Conservation (phyloP, 2,329 filamentous ascomycete species). For the Cercospora berteroae region DNA sequence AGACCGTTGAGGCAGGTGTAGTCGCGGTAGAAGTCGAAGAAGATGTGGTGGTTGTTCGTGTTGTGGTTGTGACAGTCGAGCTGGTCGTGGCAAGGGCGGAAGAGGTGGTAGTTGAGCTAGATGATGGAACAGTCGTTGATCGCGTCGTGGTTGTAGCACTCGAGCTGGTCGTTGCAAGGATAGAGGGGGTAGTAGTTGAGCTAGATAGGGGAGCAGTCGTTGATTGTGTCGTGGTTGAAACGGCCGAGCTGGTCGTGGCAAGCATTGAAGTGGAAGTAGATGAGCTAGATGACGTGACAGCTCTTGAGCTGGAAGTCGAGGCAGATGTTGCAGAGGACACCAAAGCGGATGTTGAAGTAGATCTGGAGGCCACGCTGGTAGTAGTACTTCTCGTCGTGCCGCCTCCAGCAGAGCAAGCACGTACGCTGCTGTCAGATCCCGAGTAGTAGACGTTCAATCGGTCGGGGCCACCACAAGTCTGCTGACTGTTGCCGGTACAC, state of each 20-base stretch:
- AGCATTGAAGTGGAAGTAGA: not conserved
- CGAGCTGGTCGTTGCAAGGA: too few species aligned
- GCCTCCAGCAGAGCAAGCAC: constrained; percentile 3
- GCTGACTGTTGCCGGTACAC: constrained; percentile 31
- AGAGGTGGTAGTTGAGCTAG: constrained; percentile 1
- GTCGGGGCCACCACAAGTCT: constrained; percentile 29
- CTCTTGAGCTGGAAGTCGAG: not conserved
- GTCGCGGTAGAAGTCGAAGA: constrained; percentile 10
- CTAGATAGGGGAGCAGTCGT: not conserved
- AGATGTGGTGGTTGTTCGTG: constrained; percentile 10
- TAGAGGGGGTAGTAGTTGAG: not conserved
- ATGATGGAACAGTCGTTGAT: not conserved
- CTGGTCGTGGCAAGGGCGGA: not conserved
- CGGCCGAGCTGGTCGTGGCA: not conserved
- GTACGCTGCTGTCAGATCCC: constrained; percentile 6
- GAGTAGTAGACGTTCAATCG: constrained; percentile 20
- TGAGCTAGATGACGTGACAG: not conserved
- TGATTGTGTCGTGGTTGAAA: not conserved
- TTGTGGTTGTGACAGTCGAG: not conserved
- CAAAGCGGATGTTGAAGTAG: constrained; percentile 8
- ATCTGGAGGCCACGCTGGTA: not conserved
- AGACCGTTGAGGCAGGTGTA: constrained; percentile 21
- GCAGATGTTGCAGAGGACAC: not conserved
- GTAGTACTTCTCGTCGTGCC: not conserved
- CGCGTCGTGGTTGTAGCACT: not conserved